Evolutionary conservation across 495 filamentous ascomycete genomes (phyloP).

Genomic region (Hypoxylon crocopeplum): DNA sequence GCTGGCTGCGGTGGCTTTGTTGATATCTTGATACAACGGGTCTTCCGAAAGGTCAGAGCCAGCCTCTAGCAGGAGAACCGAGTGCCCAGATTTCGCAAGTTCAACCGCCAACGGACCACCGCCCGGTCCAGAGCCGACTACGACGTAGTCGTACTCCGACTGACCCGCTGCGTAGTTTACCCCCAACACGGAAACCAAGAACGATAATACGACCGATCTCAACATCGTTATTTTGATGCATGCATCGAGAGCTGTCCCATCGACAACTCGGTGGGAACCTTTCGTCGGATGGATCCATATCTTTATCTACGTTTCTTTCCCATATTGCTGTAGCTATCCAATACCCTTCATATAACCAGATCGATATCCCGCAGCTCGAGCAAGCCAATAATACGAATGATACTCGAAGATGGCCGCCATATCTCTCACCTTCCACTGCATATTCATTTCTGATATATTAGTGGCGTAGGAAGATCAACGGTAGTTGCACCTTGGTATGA

Average conservation of each 20-base stretch:
- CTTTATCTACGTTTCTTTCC: background rate
- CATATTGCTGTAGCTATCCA: background rate
- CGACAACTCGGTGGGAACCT: background rate
- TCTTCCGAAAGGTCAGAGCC: conserved; percentile 61
- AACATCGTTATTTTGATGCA: conserved; percentile 15
- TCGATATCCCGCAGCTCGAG: conserved; percentile 1
- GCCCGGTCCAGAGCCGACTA: conserved; percentile 65
- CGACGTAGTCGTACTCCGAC: conserved; percentile 60
- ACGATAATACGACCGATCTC: background rate
- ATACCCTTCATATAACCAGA: background rate
- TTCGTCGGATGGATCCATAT: background rate
- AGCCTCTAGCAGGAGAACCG: conserved; percentile 64
- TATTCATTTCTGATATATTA: conserved; percentile 30
- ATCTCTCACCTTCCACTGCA: background rate
- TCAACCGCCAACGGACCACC: conserved; percentile 64
- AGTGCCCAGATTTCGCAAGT: conserved; percentile 60
- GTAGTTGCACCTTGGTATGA: conserved; percentile 21
- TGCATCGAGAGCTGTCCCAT: background rate
- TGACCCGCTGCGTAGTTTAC: conserved; percentile 22
- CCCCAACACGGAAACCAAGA: conserved; percentile 6
- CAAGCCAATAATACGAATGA: conserved; percentile 11
- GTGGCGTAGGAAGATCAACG: conserved; percentile 1
- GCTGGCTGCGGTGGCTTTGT: conserved; percentile 17
- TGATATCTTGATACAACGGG: conserved; percentile 35
- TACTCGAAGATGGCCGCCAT: background rate